Conservation (phyloP, 2,329 filamentous ascomycete species). For the Epichloe amarillans region DNA sequence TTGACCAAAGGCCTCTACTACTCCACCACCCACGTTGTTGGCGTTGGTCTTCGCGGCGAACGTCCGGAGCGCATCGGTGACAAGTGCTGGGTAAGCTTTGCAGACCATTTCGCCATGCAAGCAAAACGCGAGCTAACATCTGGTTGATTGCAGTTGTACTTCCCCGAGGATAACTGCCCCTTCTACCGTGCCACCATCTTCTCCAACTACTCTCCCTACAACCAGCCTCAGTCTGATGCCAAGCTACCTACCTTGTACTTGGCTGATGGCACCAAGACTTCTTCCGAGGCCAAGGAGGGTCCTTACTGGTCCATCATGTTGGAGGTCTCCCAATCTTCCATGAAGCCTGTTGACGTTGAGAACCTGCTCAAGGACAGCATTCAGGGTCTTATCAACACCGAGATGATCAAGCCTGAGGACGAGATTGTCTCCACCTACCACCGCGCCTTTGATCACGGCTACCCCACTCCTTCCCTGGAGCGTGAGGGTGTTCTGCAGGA, state of each 20-base stretch:
- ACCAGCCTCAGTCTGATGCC: conserved; percentile 71
- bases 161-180: conserved; percentile 95
- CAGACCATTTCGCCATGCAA: neutral
- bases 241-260: conserved; percentile 81
- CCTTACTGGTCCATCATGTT: conserved; percentile 99
- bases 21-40: conserved; percentile 93
- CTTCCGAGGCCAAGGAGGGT: conserved; percentile 62
- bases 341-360: conserved; percentile 85
- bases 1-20: conserved; percentile 90
- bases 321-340: conserved; percentile 86
- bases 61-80: conserved; percentile 94
- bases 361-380: conserved; percentile 85
- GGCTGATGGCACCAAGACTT: conserved; percentile 71
- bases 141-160: conserved; percentile 56
- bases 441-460: conserved; percentile 95
- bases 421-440: conserved; percentile 98
- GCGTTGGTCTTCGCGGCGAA: conserved; percentile 81
- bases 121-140: neutral
- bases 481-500: conserved; percentile 88
- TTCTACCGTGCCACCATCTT: conserved; percentile 99
- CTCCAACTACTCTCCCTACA: conserved; percentile 99
- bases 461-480: conserved; percentile 89
- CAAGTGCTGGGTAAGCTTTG: conserved; percentile 77
- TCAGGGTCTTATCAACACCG: conserved; percentile 92
- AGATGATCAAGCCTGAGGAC: conserved; percentile 82